phyloP scores from a whole-genome alignment of 495 filamentous ascomycete species.

The Daldinia childiae region DNA sequence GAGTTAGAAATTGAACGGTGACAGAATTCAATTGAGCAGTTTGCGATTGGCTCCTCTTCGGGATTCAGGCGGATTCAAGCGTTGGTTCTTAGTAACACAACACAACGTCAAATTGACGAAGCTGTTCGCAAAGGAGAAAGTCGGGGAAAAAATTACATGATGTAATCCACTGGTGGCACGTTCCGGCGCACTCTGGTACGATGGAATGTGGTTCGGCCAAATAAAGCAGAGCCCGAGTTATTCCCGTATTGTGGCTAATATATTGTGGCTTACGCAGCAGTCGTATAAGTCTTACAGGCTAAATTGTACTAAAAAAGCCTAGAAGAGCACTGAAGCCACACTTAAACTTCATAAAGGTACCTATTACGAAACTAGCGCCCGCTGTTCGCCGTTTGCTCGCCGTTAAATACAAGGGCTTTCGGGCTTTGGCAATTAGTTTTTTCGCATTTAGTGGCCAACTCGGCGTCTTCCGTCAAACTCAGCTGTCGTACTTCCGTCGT shows the following conservation, averaged over 20 bases:
- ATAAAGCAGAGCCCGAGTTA: slow-evolving; percentile 36
- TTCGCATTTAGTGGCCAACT: slow-evolving; percentile 11
- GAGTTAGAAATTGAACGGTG: not conserved
- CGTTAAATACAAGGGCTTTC: slow-evolving; percentile 21
- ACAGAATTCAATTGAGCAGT: slow-evolving; percentile 4
- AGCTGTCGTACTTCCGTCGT: slow-evolving; percentile 10
- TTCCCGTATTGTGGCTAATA: slow-evolving; percentile 36
- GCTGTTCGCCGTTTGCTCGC: slow-evolving; percentile 40
- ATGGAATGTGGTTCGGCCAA: slow-evolving; percentile 22
- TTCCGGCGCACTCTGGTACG: slow-evolving; percentile 33
- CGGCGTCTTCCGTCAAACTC: slow-evolving; percentile 35
- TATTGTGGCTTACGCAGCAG: slow-evolving; percentile 11
- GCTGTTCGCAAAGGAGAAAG: slow-evolving; percentile 31
- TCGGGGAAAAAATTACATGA: slow-evolving; percentile 42
- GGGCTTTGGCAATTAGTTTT: slow-evolving; percentile 29
- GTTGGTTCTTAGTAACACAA: slow-evolving; percentile 30
- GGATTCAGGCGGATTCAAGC: slow-evolving; percentile 32
- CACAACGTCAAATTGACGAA: slow-evolving; percentile 34
- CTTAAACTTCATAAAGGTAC: slow-evolving; percentile 16
- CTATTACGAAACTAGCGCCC: slow-evolving; percentile 7
- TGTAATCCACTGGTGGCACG: slow-evolving; percentile 41
- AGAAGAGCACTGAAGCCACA: slow-evolving; percentile 28
- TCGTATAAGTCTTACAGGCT: slow-evolving; percentile 10
- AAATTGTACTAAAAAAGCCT: not conserved
- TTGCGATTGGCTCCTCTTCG: slow-evolving; percentile 19